Evolutionary conservation across 805 yeast genomes (phyloP).

Genomic region (Candida lessepsii): DNA sequence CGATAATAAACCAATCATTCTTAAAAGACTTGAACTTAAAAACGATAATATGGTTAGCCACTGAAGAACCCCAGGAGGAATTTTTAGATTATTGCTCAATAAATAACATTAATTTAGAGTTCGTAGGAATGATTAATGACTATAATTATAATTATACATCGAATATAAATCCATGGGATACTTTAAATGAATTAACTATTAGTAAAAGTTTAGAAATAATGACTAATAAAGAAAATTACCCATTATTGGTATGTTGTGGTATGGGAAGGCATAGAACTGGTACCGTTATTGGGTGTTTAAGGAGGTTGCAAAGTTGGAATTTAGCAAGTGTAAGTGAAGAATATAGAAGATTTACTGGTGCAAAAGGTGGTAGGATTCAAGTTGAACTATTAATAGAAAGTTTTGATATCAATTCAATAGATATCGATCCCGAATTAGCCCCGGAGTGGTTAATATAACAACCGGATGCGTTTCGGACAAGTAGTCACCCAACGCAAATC

Average conservation of each 20-base stretch:
- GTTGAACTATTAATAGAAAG: slow-evolving; percentile 86
- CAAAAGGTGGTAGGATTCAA: slow-evolving; percentile 85
- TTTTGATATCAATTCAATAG: slow-evolving; percentile 37
- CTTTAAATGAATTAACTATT: slow-evolving; percentile 79
- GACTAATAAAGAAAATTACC: slow-evolving; percentile 70
- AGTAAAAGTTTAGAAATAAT: slow-evolving; percentile 76
- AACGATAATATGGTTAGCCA: slow-evolving; percentile 90
- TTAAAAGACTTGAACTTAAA: slow-evolving; percentile 68
- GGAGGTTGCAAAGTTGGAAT: slow-evolving; percentile 97
- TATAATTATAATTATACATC: slow-evolving; percentile 36
- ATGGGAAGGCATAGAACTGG: slow-evolving; percentile 99
- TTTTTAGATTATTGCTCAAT: slow-evolving; percentile 77
- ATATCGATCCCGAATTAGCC: slow-evolving; percentile 26
- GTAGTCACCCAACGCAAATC: too few relatives aligned
- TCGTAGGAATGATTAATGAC: slow-evolving; percentile 78
- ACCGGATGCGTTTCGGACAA: neutral
- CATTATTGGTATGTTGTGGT: slow-evolving; percentile 90
- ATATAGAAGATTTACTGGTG: slow-evolving; percentile 89
- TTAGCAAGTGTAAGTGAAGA: slow-evolving; percentile 89
- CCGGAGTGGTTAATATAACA: slow-evolving; percentile 12
- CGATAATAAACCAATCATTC: slow-evolving; percentile 88
- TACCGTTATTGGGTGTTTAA: slow-evolving; percentile 89
- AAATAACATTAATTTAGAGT: slow-evolving; percentile 71
- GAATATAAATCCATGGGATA: slow-evolving; percentile 91
- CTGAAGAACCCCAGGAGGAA: slow-evolving; percentile 92